A percentile compares a stretch with the other conserved stretches of the same genome.
These are phyloP conservation scores for Beta macrorhiza DNA, from an alignment of 179 eudicot genomes.

Conservation along the genomic window DNA sequence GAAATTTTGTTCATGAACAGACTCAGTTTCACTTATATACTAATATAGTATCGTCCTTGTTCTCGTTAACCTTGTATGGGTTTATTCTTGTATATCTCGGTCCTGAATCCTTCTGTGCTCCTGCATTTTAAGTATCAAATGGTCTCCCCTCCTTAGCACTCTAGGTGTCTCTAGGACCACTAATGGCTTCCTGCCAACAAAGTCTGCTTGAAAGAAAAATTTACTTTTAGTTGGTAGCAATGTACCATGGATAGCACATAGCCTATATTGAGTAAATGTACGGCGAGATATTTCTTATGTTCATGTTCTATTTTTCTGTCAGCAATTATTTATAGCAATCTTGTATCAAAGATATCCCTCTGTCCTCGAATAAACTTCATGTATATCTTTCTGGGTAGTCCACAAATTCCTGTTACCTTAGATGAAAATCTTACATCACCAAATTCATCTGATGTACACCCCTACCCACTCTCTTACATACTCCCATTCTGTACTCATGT, in stretches of 20 bases:
- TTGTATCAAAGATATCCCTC: neutral
- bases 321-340: neutral
- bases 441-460: too few species aligned
- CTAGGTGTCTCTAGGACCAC: neutral
- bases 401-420: too few species aligned
- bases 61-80: too few species aligned
- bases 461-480: too few species aligned
- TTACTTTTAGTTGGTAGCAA: neutral
- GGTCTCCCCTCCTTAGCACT: neutral
- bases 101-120: neutral
- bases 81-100: neutral
- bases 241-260: conserved; percentile 6
- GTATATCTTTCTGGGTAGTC: too few species aligned
- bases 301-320: too few species aligned
- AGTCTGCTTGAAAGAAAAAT: neutral
- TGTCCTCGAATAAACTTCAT: neutral
- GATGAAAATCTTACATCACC: too few species aligned
- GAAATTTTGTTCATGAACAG: neutral
- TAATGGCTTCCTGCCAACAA: conserved; percentile 1
- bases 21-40: neutral
- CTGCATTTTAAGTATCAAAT: neutral
- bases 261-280: neutral
- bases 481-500: too few species aligned
- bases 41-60: neutral
- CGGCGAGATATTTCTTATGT: neutral